phyloP scores from a whole-genome alignment of 108 stramenopile genomes.

The Pseudonitzschia delicatissima region DNA sequence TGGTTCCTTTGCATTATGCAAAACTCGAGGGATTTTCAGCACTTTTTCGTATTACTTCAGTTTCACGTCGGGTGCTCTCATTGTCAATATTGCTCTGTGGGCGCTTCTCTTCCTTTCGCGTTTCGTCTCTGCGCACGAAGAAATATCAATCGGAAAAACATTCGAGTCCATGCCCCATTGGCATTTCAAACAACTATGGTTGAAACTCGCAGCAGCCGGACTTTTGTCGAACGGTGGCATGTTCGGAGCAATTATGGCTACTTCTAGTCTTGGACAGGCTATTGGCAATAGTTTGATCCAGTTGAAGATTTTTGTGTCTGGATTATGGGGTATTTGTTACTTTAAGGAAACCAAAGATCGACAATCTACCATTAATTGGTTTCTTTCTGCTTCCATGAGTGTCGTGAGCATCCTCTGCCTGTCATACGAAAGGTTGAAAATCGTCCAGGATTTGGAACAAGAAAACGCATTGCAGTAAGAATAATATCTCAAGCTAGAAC shows the following conservation, averaged over 20 bases:
- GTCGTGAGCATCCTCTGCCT: constrained; percentile 61
- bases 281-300: constrained; percentile 55
- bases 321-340: constrained; percentile 72
- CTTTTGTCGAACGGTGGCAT: constrained; percentile 58
- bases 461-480: background rate
- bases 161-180: constrained; percentile 49
- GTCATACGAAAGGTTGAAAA: constrained; percentile 29
- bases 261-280: constrained; percentile 58
- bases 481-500: background rate
- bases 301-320: constrained; percentile 38
- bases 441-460: background rate
- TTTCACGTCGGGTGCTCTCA: constrained; percentile 40
- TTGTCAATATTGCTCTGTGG: constrained; percentile 46
- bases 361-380: constrained; percentile 46
- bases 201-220: constrained; percentile 39
- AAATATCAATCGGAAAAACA: constrained; percentile 20
- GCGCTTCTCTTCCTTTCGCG: constrained; percentile 16
- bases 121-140: background rate
- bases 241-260: constrained; percentile 59
- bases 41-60: constrained; percentile 39
- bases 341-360: constrained; percentile 58
- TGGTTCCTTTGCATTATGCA: constrained; percentile 64
- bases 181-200: constrained; percentile 44
- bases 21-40: constrained; percentile 16
- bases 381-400: constrained; percentile 50